phyloP scores from a whole-genome alignment of 148 eudicot genomes.

The Rhododendron henanense region DNA sequence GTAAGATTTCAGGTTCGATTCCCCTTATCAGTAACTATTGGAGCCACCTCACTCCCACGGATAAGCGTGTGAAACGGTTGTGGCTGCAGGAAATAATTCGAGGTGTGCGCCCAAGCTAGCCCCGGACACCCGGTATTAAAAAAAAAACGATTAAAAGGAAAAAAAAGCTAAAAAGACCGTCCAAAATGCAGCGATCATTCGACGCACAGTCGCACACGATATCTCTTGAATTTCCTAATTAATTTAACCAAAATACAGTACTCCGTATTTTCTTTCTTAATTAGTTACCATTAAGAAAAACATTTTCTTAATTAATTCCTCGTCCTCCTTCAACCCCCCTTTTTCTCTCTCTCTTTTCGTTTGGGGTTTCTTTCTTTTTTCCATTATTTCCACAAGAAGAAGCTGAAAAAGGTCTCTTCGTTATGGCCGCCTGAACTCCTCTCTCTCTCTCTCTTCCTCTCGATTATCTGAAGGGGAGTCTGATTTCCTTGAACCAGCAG shows the following conservation, averaged over 20 bases:
- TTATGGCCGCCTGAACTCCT: constrained; percentile 19
- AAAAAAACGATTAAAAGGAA: not conserved
- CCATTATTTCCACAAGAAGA: not conserved
- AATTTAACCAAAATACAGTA: not conserved
- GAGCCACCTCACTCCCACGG: no score
- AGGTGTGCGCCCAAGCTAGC: no score
- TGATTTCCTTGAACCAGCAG: not conserved
- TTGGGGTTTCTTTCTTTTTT: not conserved
- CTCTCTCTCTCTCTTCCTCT: not conserved
- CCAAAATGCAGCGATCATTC: constrained; percentile 3
- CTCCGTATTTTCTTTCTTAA: not conserved
- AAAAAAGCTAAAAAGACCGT: not conserved
- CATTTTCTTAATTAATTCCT: not conserved
- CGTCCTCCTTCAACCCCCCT: not conserved
- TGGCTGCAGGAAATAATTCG: no score
- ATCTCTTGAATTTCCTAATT: not conserved
- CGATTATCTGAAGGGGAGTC: constrained; percentile 9
- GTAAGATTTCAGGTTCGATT: no score
- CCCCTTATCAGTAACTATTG: no score
- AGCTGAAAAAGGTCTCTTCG: not conserved
- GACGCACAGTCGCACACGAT: not conserved
- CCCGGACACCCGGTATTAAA: no score
- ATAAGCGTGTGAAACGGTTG: no score
- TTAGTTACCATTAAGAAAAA: not conserved
- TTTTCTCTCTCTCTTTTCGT: not conserved